These are phyloP conservation scores for Comarum palustre DNA, from an alignment of 306 rosid genomes.

Conservation along the genomic window DNA sequence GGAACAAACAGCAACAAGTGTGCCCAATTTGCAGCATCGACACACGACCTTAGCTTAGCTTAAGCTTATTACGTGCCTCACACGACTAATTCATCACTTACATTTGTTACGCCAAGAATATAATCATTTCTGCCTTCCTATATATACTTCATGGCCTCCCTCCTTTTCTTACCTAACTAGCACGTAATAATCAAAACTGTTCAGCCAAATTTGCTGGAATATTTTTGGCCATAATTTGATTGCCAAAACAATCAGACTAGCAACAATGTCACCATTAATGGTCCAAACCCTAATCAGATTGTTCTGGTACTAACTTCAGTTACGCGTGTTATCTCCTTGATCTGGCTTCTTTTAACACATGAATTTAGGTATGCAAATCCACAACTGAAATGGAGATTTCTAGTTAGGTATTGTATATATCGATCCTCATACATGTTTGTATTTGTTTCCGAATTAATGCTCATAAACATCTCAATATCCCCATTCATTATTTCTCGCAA, in stretches of 20 bases:
- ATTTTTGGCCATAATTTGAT: background rate
- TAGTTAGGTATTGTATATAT: background rate
- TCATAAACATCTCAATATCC: background rate
- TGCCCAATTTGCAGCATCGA: constrained; percentile 32
- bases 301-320: background rate
- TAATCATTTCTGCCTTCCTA: background rate
- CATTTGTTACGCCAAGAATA: constrained; percentile 47
- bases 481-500: background rate
- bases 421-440: too few species aligned
- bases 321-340: background rate
- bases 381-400: background rate
- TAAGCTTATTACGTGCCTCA: constrained; percentile 46
- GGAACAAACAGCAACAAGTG: constrained; percentile 11
- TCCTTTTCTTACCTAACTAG: background rate
- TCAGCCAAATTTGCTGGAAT: background rate
- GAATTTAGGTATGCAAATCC: background rate
- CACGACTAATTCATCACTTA: constrained; percentile 41
- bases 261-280: background rate
- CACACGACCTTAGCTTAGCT: background rate
- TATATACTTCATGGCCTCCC: background rate
- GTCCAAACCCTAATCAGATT: background rate
- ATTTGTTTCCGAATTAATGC: too few species aligned
- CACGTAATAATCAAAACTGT: background rate
- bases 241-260: background rate
- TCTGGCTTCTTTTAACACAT: background rate